Percentiles rank a stretch among this genome's conserved stretches.
phyloP scores from a whole-genome alignment of 2,329 filamentous ascomycete species.

The Nakataea oryzae region DNA sequence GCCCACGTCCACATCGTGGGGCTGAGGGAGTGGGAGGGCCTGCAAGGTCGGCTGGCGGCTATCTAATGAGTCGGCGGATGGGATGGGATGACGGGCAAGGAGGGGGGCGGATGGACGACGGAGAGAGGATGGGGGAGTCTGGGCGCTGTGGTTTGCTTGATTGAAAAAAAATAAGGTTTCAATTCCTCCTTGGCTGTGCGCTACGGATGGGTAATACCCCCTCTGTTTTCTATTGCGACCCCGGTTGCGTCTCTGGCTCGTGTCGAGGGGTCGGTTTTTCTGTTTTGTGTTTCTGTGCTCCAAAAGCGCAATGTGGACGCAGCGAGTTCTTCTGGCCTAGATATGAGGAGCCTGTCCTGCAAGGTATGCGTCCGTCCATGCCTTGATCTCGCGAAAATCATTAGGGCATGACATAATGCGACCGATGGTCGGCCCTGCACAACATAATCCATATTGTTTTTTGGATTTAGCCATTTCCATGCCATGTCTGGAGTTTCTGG shows the following conservation, averaged over 20 bases:
- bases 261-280: neutral
- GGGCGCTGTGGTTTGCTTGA: neutral
- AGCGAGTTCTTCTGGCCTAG: too few relatives aligned
- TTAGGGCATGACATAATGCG: neutral
- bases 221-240: neutral
- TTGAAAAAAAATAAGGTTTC: too few relatives aligned
- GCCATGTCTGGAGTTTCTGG: neutral
- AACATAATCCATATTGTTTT: neutral
- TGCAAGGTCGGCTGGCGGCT: constrained; percentile 31
- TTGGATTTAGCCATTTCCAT: neutral
- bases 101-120: neutral
- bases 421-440: neutral
- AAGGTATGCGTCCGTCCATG: neutral
- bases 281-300: neutral
- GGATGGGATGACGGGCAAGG: constrained; percentile 21
- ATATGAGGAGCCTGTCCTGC: neutral
- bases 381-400: neutral
- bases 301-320: neutral
- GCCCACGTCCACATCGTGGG: constrained; percentile 39
- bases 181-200: neutral
- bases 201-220: constrained; percentile 5
- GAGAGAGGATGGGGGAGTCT: neutral
- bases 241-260: neutral
- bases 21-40: constrained; percentile 42
- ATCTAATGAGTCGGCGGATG: neutral